phyloP scores from a whole-genome alignment of 2,329 filamentous ascomycete species.

The Ustulina deusta region DNA sequence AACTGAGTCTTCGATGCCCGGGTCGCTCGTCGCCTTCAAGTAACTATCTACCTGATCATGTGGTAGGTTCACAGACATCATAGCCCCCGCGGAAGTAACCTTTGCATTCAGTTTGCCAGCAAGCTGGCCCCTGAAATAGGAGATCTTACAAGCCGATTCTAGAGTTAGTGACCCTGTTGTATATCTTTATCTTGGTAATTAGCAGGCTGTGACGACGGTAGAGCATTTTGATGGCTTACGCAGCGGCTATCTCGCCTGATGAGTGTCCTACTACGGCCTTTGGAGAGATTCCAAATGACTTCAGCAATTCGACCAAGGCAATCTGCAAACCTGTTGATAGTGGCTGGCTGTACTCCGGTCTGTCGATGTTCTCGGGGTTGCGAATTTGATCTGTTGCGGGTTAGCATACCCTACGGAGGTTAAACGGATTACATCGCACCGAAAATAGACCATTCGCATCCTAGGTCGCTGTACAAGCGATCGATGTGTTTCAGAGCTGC shows the following conservation, averaged over 20 bases:
- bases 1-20: background rate
- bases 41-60: background rate
- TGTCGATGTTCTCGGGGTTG: conserved; percentile 13
- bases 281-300: conserved; percentile 11
- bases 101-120: background rate
- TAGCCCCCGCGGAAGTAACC: conserved; percentile 25
- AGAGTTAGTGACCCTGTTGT: background rate
- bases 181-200: conserved; percentile 24
- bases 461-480: background rate
- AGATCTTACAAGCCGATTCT: conserved; percentile 18
- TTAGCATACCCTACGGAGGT: conserved; percentile 15
- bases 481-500: background rate
- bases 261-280: conserved; percentile 21
- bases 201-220: background rate
- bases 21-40: background rate
- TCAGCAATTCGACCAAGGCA: conserved; percentile 8
- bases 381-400: conserved; percentile 40
- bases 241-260: conserved; percentile 29
- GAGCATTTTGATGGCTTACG: conserved; percentile 37
- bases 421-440: background rate
- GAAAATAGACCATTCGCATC: conserved; percentile 2
- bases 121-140: conserved; percentile 22
- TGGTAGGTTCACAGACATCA: conserved; percentile 9
- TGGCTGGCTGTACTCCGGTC: conserved; percentile 15
- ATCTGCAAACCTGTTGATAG: conserved; percentile 22